Evolutionary conservation across 2,329 filamentous ascomycete species (phyloP), one percentile per base, ranked within the genome.

Genomic region (Sordariomycetes sp.): DNA sequence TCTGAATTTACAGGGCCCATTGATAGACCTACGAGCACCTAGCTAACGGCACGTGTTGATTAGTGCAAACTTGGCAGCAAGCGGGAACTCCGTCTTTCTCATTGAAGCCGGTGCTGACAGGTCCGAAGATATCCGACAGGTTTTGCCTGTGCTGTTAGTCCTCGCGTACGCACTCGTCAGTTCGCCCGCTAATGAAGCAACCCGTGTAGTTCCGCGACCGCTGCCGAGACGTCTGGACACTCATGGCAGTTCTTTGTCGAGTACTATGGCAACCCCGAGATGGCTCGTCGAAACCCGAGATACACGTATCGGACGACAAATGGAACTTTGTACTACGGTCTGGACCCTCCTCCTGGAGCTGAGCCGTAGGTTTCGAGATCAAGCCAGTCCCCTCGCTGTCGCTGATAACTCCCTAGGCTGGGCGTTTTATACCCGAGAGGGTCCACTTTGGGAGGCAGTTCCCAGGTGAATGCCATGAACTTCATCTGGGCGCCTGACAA

Each of bases 401-500:
- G 26, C n/a, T 19, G 14, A 17, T 8, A 14, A n/a, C 17, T 7
- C 25, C 5, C 21, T 17, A 40, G 30, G 19, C 35, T 43, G 19
- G 48, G 48, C 3, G 42, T 48, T 8, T 36, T 42, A 8, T 50
- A 51, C 26, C 48, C 46, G 4, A 28, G 48, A 11, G 46, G 48
- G n/a, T 45, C 44, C 14, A 45, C 45, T 7, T 34, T 51, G 3
- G 48, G 48, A 3, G 48, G 48, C 3, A 46, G 45, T 46, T 59
- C 64, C 2, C 58, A 62, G 1, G 68, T 39, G 3, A 43, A 43
- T 15, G 41, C 39, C 5, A 39, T 73, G 50, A 67, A 68, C 31
- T 65, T 66, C 15, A 47, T 70, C 30, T 65, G 64, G 38, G 66
- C 70, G 0, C 58, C 68, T 37, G 56, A 64, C 32, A 62, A 56